Base-by-base conservation (phyloP, 495 filamentous ascomycete species). In the Podospora australis region DNA sequence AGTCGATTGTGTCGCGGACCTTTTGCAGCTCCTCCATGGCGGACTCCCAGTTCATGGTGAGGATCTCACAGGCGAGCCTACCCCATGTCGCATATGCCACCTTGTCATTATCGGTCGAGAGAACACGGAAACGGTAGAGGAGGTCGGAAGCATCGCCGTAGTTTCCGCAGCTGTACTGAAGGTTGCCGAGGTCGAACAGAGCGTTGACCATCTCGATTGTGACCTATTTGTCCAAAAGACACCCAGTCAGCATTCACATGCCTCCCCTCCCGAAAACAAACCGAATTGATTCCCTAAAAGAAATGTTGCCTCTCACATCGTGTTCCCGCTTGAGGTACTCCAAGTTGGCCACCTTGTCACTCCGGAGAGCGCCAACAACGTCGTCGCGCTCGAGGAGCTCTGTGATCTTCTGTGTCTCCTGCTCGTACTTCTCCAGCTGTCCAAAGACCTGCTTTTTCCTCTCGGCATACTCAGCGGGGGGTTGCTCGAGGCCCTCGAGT, bases 81-180 rank as follows among this genome's bases (percentile, higher is more conserved):
- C 92, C 92, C 92, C 92, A 98, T 50, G 87, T 96, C 36, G 92
- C 92, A 35, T 86, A 87, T 46, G 86, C 77, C 39, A 95, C 90
- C 73, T 94, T 95, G 76, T 96, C 92, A 71, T 91, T 94, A 69
- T 98, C 91, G 56, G 90, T 96, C 44, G 89, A 95, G 51, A 98
- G 83, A 41, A 98, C 86, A 66, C 94, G 86, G 79, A 96, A 98
- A 61, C 90, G 87, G 70, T 95, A 96, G 25, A 98, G 80, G 32
- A 92, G 70, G 58, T 96, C 90, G 28, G 88, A 80, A 16, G 94
- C 94, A 57, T 83, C 83, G 36, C 65, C 79, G 65, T 98, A 98
- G 69, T 86, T 89, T 51, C 91, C 94, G 64, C 89, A 95, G 74
- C 83, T 90, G 73, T 96, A 98, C 69, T 95, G 90, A 67, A 95